Percentiles rank a stretch among this genome's conserved stretches.
phyloP scores from a whole-genome alignment of 2,329 filamentous ascomycete species.

The Rhinocladiella similis region DNA sequence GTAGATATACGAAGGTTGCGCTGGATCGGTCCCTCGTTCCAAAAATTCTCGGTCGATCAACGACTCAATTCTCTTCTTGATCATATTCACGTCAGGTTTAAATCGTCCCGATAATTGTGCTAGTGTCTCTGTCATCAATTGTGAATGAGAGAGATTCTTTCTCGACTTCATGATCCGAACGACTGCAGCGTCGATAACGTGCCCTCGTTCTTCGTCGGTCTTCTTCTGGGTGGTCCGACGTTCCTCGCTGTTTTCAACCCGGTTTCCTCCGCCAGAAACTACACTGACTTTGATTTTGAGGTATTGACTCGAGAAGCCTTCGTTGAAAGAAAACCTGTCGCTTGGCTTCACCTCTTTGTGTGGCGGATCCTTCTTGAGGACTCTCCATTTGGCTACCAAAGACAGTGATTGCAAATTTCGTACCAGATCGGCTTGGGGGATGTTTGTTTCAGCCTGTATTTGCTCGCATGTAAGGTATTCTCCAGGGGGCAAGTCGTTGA shows the following conservation, averaged over 20 bases:
- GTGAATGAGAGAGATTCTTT: conserved; percentile 48
- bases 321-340: conserved; percentile 81
- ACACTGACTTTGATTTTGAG: conserved; percentile 88
- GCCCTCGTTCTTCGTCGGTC: conserved; percentile 51
- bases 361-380: conserved; percentile 77
- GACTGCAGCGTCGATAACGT: conserved; percentile 53
- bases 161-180: conserved; percentile 58
- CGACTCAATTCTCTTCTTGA: conserved; percentile 55
- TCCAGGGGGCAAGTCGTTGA: conserved; percentile 69
- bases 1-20: conserved; percentile 32
- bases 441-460: conserved; percentile 79
- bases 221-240: conserved; percentile 52
- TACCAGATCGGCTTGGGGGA: conserved; percentile 71
- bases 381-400: conserved; percentile 77
- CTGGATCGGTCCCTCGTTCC: conserved; percentile 39
- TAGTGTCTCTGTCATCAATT: conserved; percentile 53
- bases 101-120: conserved; percentile 50
- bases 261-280: conserved; percentile 72
- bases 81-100: conserved; percentile 52
- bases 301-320: conserved; percentile 75
- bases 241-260: conserved; percentile 73
- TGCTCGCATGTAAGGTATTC: conserved; percentile 66
- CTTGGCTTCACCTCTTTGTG: conserved; percentile 73
- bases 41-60: conserved; percentile 56
- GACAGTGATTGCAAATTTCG: conserved; percentile 79